These are phyloP conservation scores for Penicillium sp. DNA, from an alignment of 2,329 filamentous ascomycete species.

Conservation along the genomic window DNA sequence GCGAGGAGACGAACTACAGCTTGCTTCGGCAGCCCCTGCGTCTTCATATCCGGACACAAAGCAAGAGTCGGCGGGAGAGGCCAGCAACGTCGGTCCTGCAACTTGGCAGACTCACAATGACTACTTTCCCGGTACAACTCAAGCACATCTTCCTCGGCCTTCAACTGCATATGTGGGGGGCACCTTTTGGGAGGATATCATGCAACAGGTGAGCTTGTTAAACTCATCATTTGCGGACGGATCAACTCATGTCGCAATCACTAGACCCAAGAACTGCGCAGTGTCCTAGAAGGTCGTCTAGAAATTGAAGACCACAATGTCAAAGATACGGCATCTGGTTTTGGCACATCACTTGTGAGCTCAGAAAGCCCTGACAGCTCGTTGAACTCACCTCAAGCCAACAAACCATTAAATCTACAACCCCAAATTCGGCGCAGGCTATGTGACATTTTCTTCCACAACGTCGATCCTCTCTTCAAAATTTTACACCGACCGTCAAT, in stretches of 20 bases:
- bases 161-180: conserved; percentile 19
- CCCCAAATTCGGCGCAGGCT: conserved; percentile 18
- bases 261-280: conserved; percentile 23
- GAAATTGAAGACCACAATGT: conserved; percentile 12
- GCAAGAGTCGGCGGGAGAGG: background rate
- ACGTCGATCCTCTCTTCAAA: conserved; percentile 34
- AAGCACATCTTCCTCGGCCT: conserved; percentile 14
- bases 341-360: conserved; percentile 15
- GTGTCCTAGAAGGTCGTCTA: conserved; percentile 20
- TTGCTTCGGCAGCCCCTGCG: background rate
- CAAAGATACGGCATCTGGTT: conserved; percentile 2
- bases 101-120: conserved; percentile 6
- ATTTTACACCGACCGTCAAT: conserved; percentile 32
- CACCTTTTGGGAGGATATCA: conserved; percentile 28
- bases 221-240: too few species aligned
- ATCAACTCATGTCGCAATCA: background rate
- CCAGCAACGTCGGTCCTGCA: conserved; percentile 7
- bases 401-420: conserved; percentile 6
- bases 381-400: conserved; percentile 9
- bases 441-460: conserved; percentile 26
- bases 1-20: background rate
- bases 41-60: background rate
- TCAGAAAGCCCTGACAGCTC: conserved; percentile 18
- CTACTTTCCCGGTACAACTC: background rate
- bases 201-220: conserved; percentile 23